Conservation (phyloP, 192 early-diverging fungal species). For the Coemansia sp. region DNA sequence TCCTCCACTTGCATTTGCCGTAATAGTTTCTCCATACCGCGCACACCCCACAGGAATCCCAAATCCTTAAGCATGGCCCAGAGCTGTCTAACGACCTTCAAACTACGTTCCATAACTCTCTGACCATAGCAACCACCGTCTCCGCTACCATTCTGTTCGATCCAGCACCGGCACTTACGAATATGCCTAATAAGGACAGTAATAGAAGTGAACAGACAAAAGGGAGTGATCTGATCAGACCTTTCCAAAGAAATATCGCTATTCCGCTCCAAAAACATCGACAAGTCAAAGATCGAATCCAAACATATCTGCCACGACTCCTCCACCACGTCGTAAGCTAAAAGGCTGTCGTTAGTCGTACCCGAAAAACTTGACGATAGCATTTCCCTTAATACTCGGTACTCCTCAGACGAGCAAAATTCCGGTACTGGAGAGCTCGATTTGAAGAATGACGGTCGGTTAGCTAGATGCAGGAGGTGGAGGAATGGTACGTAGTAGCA, state of each 20-base stretch:
- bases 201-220: constrained; percentile 42
- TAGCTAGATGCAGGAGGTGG: constrained; percentile 37
- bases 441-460: constrained; percentile 48
- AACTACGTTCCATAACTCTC: background rate
- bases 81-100: constrained; percentile 25
- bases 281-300: constrained; percentile 21
- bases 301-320: constrained; percentile 51
- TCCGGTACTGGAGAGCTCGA: background rate
- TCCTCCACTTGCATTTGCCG: constrained; percentile 53
- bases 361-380: constrained; percentile 37
- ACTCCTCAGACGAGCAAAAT: constrained; percentile 22
- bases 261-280: constrained; percentile 40
- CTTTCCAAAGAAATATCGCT: constrained; percentile 49
- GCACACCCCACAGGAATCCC: constrained; percentile 40
- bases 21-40: constrained; percentile 44
- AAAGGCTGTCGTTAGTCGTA: constrained; percentile 41
- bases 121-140: background rate
- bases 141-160: background rate
- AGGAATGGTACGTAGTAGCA: constrained; percentile 41
- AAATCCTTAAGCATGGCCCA: constrained; percentile 49
- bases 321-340: constrained; percentile 42
- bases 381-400: constrained; percentile 36
- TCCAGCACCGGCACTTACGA: constrained; percentile 35
- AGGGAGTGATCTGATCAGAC: constrained; percentile 36
- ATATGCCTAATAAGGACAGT: constrained; percentile 52